These are phyloP conservation scores for Naganishia vaughanmartiniae DNA, from an alignment of 768 basidiomycete species.

Conservation along the genomic window DNA sequence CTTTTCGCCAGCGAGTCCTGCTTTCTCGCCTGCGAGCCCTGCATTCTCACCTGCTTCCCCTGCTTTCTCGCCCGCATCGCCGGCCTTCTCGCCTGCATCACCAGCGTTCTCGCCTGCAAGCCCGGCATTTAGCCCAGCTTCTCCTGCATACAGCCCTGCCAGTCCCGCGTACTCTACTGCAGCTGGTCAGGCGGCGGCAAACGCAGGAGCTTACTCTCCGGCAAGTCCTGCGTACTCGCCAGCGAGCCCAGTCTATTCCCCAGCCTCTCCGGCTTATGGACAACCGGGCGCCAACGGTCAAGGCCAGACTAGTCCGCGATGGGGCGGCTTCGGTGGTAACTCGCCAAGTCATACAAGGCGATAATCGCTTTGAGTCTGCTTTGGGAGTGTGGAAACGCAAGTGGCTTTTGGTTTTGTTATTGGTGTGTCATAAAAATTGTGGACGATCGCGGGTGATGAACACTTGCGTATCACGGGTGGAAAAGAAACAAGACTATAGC, in stretches of 20 bases:
- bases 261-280: slow-evolving; percentile 29
- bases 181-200: neutral
- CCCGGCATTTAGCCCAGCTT: slow-evolving; percentile 89
- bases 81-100: slow-evolving; percentile 79
- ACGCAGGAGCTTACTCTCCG: slow-evolving; percentile 76
- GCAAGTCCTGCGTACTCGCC: slow-evolving; percentile 69
- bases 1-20: slow-evolving; percentile 45
- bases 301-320: slow-evolving; percentile 24
- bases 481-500: neutral
- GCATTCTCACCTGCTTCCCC: slow-evolving; percentile 85
- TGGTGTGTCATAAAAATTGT: neutral
- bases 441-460: neutral
- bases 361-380: neutral
- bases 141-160: slow-evolving; percentile 61
- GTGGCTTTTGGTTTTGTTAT: neutral
- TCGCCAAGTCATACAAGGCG: slow-evolving; percentile 27
- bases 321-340: slow-evolving; percentile 24
- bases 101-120: slow-evolving; percentile 84
- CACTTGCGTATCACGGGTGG: neutral
- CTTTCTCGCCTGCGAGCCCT: slow-evolving; percentile 32
- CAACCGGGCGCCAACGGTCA: slow-evolving; percentile 8
- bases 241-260: slow-evolving; percentile 33
- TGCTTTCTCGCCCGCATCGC: slow-evolving; percentile 73
- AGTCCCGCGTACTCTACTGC: slow-evolving; percentile 22
- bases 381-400: neutral